phyloP scores from a whole-genome alignment of 129 eudicot species.

The Chrysanthemum makinoi region DNA sequence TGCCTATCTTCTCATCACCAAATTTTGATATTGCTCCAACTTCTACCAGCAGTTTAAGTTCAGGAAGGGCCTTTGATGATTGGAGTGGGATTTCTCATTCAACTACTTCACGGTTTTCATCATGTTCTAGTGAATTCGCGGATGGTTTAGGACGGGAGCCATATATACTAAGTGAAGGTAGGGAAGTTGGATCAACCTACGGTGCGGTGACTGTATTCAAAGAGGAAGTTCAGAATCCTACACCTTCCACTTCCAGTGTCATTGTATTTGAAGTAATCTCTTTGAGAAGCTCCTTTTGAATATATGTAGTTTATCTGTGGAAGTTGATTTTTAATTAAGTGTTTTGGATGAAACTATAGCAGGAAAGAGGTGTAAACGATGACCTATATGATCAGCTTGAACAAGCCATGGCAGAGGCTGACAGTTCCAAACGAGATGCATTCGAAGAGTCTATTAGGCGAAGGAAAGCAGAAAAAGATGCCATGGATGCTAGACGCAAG shows the following conservation, averaged over 20 bases:
- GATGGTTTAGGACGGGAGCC: constrained; percentile 29
- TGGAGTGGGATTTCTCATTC: constrained; percentile 47
- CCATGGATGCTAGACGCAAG: constrained; percentile 65
- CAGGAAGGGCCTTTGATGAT: constrained; percentile 33
- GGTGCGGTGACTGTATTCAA: constrained; percentile 21
- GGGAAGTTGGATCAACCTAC: constrained; percentile 25
- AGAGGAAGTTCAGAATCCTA: constrained; percentile 26
- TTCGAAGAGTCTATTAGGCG: constrained; percentile 77
- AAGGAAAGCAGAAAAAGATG: constrained; percentile 75
- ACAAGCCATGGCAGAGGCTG: constrained; percentile 74
- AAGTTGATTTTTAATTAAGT: constrained; percentile 5
- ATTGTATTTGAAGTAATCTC: constrained; percentile 33
- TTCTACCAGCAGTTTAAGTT: constrained; percentile 31
- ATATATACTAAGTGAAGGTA: constrained; percentile 28
- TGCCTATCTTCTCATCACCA: neutral
- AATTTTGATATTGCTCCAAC: constrained; percentile 26
- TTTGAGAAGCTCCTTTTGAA: neutral
- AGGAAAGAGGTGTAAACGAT: constrained; percentile 52
- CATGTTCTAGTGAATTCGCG: constrained; percentile 46
- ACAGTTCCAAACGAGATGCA: constrained; percentile 59
- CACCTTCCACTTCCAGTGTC: constrained; percentile 43
- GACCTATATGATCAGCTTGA: constrained; percentile 67
- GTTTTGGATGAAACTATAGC: constrained; percentile 29
- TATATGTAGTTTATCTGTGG: neutral
- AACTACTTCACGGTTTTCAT: constrained; percentile 45